Conservation (phyloP, 2,329 filamentous ascomycete species). For the Sphaerulina musiva region DNA sequence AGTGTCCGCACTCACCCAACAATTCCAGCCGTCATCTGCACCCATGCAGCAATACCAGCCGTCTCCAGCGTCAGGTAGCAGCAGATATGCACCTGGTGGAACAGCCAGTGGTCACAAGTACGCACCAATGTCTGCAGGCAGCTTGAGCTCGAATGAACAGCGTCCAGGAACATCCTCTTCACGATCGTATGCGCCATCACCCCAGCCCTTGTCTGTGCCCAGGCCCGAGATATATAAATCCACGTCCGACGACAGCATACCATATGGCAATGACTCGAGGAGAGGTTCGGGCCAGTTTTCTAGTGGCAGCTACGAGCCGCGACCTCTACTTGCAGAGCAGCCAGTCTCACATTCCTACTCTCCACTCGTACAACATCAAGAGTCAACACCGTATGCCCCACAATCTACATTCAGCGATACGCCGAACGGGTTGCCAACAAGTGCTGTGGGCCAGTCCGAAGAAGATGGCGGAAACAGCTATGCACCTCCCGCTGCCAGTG, state of each 20-base stretch:
- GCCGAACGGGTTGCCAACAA: slow-evolving; percentile 1
- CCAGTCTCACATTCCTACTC: slow-evolving; percentile 17
- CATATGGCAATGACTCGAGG: slow-evolving; percentile 28
- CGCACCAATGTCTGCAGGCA: slow-evolving; percentile 19
- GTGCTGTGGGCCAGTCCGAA: slow-evolving; percentile 4
- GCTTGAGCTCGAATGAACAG: slow-evolving; percentile 19
- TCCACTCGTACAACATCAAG: slow-evolving; percentile 4
- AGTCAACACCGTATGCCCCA: slow-evolving; percentile 1
- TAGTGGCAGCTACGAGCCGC: slow-evolving; percentile 29
- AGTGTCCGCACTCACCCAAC: slow-evolving; percentile 12
- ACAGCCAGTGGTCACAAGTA: slow-evolving; percentile 12
- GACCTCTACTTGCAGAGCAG: slow-evolving; percentile 26
- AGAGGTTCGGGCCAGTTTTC: slow-evolving; percentile 28
- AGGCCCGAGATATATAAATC: slow-evolving; percentile 25
- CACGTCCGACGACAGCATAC: slow-evolving; percentile 27
- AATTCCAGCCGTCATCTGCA: slow-evolving; percentile 19
- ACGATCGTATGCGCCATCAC: slow-evolving; percentile 24
- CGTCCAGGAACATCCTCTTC: slow-evolving; percentile 19
- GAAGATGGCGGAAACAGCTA: slow-evolving; percentile 15
- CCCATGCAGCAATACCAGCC: slow-evolving; percentile 19
- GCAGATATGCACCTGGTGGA: slow-evolving; percentile 28
- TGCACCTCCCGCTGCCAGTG: slow-evolving; percentile 51
- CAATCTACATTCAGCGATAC: not conserved
- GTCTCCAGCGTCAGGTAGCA: slow-evolving; percentile 22
- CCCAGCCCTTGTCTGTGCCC: slow-evolving; percentile 23